phyloP scores from a whole-genome alignment of 2,329 filamentous ascomycete genomes.

The Penicillium nordicum region DNA sequence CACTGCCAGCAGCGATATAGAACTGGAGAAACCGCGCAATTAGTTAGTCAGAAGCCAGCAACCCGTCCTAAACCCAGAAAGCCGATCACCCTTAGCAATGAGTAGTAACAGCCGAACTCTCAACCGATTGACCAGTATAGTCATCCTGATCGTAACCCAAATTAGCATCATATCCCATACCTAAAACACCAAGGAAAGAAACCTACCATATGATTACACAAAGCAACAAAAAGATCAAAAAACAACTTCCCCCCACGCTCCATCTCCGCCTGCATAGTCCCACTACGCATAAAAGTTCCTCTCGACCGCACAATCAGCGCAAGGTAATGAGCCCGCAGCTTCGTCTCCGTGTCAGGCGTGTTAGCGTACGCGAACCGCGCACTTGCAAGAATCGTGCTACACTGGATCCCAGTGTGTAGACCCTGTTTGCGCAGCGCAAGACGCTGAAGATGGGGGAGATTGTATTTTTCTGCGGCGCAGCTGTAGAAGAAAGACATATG shows the following conservation, averaged over 20 bases:
- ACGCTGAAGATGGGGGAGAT: constrained; percentile 77
- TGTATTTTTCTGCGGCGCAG: constrained; percentile 81
- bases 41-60: background rate
- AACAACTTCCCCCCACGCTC: constrained; percentile 81
- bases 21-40: background rate
- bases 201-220: constrained; percentile 84
- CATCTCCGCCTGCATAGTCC: constrained; percentile 96
- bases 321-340: constrained; percentile 84
- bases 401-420: constrained; percentile 77
- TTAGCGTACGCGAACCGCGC: constrained; percentile 88
- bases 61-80: background rate
- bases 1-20: constrained; percentile 1
- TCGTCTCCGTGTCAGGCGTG: constrained; percentile 87
- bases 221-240: constrained; percentile 89
- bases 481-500: constrained; percentile 10
- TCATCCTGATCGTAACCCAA: constrained; percentile 23
- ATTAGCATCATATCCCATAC: background rate
- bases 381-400: constrained; percentile 77
- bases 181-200: background rate
- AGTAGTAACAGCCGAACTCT: constrained; percentile 13
- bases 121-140: constrained; percentile 16
- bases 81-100: background rate
- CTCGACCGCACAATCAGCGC: constrained; percentile 87
- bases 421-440: constrained; percentile 85
- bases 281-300: constrained; percentile 85